Evolutionary conservation across 768 basidiomycete genomes (phyloP), one percentile per base, ranked within the genome.

Genomic region (Rhizopogon salebrosus): DNA sequence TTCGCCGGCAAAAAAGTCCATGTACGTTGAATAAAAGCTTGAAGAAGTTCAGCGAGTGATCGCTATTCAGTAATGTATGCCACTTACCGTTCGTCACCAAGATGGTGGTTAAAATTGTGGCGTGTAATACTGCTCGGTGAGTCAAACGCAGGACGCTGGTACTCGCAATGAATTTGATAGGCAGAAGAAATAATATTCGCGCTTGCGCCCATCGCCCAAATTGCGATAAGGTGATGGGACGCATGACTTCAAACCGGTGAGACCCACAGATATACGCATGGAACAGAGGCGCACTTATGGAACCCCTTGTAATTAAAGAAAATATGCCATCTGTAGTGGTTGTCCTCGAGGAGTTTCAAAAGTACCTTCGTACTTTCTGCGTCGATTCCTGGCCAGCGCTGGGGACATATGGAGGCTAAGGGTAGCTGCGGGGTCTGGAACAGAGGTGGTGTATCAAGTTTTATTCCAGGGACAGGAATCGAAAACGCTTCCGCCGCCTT

Each of bases 21-120:
- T 63, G 60, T 87, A 89, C 0, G 75, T 73, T n/a, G 71, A 64
- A 56, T 83, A 87, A 57, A 75, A 87, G 11, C 84, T 86, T 55
- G 5, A 31, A 29, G 18, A 29, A 20, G n/a, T 1, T 3, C 3
- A 43, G 31, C 24, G 20, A 53, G 57, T 18, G 54, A 56, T 50
- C n/a, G n/a, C 31, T 16, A 8, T 27, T 18, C n/a, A 57, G 13
- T 39, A 27, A 29, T 16, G 22, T 48, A 22, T 4, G 14, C 9
- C 48, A 63, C 76, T 31, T 57, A 86, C 83, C 67, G 69, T 38
- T 75, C 73, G 45, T 87, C 77, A 0, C 79, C 84, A 5, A 89
- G 72, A 59, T 84, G 79, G 3, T 78, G 73, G 35, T 66, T 64
- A 51, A 83, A 76, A 54, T 81, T 87, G 6, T 73, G 63, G 6